phyloP scores from a whole-genome alignment of 768 basidiomycete species.

The Pleurotus tuber-regium region DNA sequence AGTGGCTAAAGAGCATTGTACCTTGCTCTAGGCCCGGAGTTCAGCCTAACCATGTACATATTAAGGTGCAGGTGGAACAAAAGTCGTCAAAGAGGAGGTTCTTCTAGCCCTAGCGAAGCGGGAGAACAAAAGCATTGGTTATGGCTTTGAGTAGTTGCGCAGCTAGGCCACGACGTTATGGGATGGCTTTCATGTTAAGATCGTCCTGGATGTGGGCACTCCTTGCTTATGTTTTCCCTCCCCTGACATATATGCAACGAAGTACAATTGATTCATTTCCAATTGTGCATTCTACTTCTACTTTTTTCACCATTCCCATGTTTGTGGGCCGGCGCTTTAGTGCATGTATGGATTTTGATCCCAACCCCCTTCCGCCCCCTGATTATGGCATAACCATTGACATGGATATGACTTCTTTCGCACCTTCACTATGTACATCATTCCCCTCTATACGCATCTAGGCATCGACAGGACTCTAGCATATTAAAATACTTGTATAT shows the following conservation, averaged over 20 bases:
- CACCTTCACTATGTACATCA: neutral
- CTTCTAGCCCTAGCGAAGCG: conserved; percentile 43
- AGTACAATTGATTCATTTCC: neutral
- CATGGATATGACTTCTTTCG: neutral
- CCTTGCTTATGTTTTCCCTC: neutral
- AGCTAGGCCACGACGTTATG: neutral
- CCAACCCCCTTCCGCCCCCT: neutral
- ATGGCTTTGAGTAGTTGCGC: neutral
- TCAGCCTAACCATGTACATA: conserved; percentile 59
- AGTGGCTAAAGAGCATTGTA: conserved; percentile 78
- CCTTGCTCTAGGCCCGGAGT: conserved; percentile 57
- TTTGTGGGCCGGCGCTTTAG: neutral
- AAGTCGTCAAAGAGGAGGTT: conserved; percentile 65
- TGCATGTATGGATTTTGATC: neutral
- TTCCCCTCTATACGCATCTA: neutral
- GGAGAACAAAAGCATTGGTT: neutral
- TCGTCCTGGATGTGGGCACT: too few species aligned
- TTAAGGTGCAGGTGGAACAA: conserved; percentile 66
- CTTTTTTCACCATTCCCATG: neutral
- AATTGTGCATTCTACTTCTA: neutral
- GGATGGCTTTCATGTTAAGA: neutral
- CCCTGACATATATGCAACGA: neutral
- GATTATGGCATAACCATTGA: too few species aligned
- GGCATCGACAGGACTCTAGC: neutral
- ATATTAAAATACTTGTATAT: neutral